These are phyloP conservation scores for Cutaneotrichosporon sp. DNA, from an alignment of 1,284 basidiomycete genomes.

Conservation along the genomic window DNA sequence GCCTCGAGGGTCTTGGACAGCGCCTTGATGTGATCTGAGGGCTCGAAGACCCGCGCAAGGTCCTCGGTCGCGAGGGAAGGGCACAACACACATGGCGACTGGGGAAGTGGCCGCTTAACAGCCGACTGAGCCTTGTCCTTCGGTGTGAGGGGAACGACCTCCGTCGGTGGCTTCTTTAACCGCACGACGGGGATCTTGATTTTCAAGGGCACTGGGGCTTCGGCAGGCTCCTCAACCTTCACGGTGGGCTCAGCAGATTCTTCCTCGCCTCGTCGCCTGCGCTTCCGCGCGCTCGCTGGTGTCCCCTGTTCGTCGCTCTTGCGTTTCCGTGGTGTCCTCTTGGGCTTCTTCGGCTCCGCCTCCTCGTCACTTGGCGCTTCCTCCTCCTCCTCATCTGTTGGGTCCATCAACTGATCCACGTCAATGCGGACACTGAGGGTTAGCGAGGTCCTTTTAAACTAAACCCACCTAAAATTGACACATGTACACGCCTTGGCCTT, in stretches of 20 bases:
- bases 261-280: background rate
- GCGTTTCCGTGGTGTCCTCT: constrained; percentile 1
- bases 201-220: background rate
- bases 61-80: constrained; percentile 57
- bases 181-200: constrained; percentile 11
- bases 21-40: constrained; percentile 13
- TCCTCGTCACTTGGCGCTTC: background rate
- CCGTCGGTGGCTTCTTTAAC: constrained; percentile 13
- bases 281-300: background rate
- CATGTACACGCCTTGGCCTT: constrained; percentile 78
- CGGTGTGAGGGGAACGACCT: constrained; percentile 14
- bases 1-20: constrained; percentile 8
- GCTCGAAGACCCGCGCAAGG: constrained; percentile 56
- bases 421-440: constrained; percentile 70
- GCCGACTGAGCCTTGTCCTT: background rate
- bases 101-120: background rate
- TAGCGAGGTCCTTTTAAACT: no score
- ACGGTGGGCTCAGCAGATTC: background rate
- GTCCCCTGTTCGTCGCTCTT: background rate
- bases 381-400: background rate
- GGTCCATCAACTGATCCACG: constrained; percentile 68
- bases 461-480: constrained; percentile 59
- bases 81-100: constrained; percentile 71
- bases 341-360: background rate
- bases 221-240: background rate